Evolutionary conservation across 2,329 filamentous ascomycete species (phyloP).

Genomic region (Beauveria brongniartii): DNA sequence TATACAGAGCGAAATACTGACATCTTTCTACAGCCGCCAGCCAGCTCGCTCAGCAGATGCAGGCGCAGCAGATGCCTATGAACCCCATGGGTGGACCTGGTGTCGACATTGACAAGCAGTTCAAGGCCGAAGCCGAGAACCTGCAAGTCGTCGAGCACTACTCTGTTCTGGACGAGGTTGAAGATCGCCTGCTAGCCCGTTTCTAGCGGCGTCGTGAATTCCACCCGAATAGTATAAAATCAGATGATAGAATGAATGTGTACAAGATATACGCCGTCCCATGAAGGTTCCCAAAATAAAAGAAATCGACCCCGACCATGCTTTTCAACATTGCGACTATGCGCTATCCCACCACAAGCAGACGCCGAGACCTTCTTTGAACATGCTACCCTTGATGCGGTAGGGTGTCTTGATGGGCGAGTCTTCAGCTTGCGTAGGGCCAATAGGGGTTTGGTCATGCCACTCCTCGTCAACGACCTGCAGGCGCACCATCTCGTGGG

Average conservation of each 20-base stretch:
- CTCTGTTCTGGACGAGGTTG: constrained; percentile 81
- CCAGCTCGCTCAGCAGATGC: constrained; percentile 88
- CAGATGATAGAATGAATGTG: constrained; percentile 20
- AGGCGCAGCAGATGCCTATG: constrained; percentile 45
- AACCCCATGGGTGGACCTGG: constrained; percentile 74
- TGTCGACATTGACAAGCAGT: constrained; percentile 92
- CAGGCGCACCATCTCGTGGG: constrained; percentile 80
- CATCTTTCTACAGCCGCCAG: constrained; percentile 57
- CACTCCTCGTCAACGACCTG: constrained; percentile 82
- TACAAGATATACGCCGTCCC: constrained; percentile 15
- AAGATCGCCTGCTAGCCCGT: constrained; percentile 67
- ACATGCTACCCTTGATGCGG: constrained; percentile 58
- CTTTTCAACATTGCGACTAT: background rate
- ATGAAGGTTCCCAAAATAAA: constrained; percentile 10
- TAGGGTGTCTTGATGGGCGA: constrained; percentile 61
- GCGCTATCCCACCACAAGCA: constrained; percentile 55
- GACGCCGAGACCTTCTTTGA: constrained; percentile 51
- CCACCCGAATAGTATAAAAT: constrained; percentile 14
- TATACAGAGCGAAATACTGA: constrained; percentile 12
- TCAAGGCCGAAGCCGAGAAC: constrained; percentile 88
- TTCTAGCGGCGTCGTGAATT: constrained; percentile 23
- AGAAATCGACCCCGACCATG: background rate
- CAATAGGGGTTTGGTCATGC: constrained; percentile 75
- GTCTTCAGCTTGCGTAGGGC: constrained; percentile 54
- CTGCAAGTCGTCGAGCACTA: constrained; percentile 90